Evolutionary conservation across 345 rosid genomes (phyloP), one percentile per base, ranked within the genome.

Genomic region (Jatropha curcas): DNA sequence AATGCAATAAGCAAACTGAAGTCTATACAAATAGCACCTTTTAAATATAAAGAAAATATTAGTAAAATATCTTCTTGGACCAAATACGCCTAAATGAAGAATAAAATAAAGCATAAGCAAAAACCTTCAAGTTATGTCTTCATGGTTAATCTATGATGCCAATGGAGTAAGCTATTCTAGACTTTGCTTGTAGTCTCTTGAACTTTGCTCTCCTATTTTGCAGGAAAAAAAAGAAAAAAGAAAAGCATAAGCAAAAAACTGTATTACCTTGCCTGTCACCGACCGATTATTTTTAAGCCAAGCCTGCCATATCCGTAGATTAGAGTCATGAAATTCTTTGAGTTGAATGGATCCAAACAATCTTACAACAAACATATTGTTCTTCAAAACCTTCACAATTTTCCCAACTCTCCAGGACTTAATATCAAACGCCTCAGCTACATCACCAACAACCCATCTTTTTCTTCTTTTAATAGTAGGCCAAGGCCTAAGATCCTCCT

Each of bases 371-470:
- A 73, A 79, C n/a, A 52, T 11, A 17, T 65, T 72, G 22, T 77
- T 76, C 61, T 48, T 65, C 59, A 77, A 52, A 50, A 56, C 83
- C 76, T 79, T 77, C 0, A 39, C 78, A 41, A 84, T 62, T 73
- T 76, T 81, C 46, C 83, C 85, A 25, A 65, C 79, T 68, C 78
- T 81, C 87, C 83, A 84, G 43, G 82, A 74, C 7, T 57, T 65
- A 57, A 20, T 37, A 74, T 84, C 83, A 79, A 84, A 81, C 64
- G 81, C 84, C 60, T 84, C 83, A 53, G 58, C 83, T 16, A 74
- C 50, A 71, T 81, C 84, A 60, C 87, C 82, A 65, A 74, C 80
- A 31, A n/a, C 48, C 85, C 83, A 84, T 57, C 67, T 76, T 72
- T 74, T 77, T 37, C 73, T 73, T 8, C 52, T 45, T 71, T 41